Evolutionary conservation across 345 rosid species (phyloP), one percentile per base, ranked within the genome.

Genomic region (Barbarea vulgaris): DNA sequence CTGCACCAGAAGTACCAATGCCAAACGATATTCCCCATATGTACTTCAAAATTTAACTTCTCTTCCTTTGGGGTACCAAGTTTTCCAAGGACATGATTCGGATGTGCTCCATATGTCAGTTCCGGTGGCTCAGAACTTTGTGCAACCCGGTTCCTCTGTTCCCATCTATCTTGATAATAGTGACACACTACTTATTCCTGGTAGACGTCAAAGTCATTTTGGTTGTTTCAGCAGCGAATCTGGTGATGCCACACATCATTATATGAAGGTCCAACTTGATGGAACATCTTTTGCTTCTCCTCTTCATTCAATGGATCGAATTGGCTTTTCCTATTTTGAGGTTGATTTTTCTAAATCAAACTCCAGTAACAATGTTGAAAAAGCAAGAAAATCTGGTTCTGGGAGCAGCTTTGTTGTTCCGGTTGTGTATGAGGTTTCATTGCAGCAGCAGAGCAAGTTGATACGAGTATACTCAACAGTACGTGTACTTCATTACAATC

Each of bases 271-370:
- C 80, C 88, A 88, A 74, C 87, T 93, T 67, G 97, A 88, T 47
- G 98, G 97, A 66, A 89, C 86, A 70, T 85, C 86, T 74, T 62
- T 73, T 63, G 89, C 94, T 77, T 91, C 98, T 70, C 82, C 74
- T 80, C 91, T 94, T 28, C 79, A 86, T 78, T 93, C 97, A 33
- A 93, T 93, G 92, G 98, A 93, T 83, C 88, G 89, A 67, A 94
- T 91, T 39, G 97, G 98, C 72, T 69, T 88, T 50, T 83, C 91
- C 66, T 87, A 82, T 79, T 91, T 93, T 72, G 96, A 89, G 86
- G 94, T 88, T 71, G 97, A 91, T 73, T 91, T 93, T 80, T 89
- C 97, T 8, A 89, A 87, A 74, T 84, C 82, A 36, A 84, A 79
- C 8, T 60, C 70, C 64, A 64, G 71, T 59, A 28, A 42, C 58